phyloP scores from a whole-genome alignment of 306 rosid genomes.

The Lathyrus tuberosus region DNA sequence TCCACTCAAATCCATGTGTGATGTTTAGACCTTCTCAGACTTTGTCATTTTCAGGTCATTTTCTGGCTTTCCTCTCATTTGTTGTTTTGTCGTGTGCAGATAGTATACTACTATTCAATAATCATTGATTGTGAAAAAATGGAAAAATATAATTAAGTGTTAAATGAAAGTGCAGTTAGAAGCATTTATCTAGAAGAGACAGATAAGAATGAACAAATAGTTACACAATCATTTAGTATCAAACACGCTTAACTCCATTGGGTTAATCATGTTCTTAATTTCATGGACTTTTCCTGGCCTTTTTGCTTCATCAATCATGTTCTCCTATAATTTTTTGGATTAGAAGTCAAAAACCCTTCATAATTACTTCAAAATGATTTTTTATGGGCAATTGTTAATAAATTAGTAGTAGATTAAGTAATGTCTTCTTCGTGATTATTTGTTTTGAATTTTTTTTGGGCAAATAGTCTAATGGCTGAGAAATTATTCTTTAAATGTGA shows the following conservation, averaged over 20 bases:
- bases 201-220: conserved; percentile 22
- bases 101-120: conserved; percentile 6
- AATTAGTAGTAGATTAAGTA: too few relatives aligned
- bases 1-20: conserved; percentile 29
- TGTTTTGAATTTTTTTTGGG: too few relatives aligned
- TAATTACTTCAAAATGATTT: background rate
- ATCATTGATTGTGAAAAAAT: background rate
- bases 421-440: too few relatives aligned
- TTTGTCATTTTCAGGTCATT: conserved; percentile 29
- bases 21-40: conserved; percentile 34
- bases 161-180: conserved; percentile 22
- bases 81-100: conserved; percentile 11
- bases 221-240: conserved; percentile 44
- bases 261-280: conserved; percentile 22
- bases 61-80: background rate
- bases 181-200: conserved; percentile 24
- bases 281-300: conserved; percentile 1
- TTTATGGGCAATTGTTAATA: too few relatives aligned
- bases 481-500: too few relatives aligned
- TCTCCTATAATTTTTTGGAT: conserved; percentile 14
- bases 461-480: too few relatives aligned
- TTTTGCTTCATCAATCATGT: conserved; percentile 37
- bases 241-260: conserved; percentile 34
- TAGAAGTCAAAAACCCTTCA: conserved; percentile 35
- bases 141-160: conserved; percentile 16